Evolutionary conservation across 176 grass and related monocot genomes (phyloP).

Genomic region (Olyra latifolia): DNA sequence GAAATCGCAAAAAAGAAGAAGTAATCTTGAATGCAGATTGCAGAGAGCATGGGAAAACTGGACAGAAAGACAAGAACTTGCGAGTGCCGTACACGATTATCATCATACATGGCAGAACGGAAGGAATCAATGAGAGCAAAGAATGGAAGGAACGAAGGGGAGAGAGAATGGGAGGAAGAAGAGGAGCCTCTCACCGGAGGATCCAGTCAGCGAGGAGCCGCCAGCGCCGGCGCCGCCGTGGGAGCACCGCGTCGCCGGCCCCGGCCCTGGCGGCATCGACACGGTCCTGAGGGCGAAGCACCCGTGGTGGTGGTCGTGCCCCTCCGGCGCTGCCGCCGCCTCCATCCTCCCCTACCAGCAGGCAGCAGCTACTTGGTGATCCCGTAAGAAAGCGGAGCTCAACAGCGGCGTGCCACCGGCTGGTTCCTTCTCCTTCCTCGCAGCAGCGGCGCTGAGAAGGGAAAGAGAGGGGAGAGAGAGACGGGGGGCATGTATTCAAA

Average conservation of each 20-base stretch:
- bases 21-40: background rate
- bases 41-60: background rate
- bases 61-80: background rate
- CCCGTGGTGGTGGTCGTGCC: conserved; percentile 14
- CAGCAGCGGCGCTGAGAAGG: background rate
- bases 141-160: background rate
- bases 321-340: conserved; percentile 16
- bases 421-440: background rate
- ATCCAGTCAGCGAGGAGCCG: conserved; percentile 33
- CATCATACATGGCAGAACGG: background rate
- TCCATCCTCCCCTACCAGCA: conserved; percentile 19
- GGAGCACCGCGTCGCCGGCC: conserved; percentile 26
- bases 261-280: background rate
- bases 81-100: background rate
- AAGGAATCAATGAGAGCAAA: background rate
- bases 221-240: conserved; percentile 15
- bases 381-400: background rate
- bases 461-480: background rate
- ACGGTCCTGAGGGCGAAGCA: conserved; percentile 34
- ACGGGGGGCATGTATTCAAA: background rate
- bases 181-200: conserved; percentile 33
- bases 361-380: background rate
- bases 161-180: background rate
- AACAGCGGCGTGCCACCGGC: background rate
- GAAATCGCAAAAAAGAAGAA: background rate